Evolutionary conservation across 108 stramenopile genomes (phyloP), one percentile per base, ranked within the genome.

Genomic region (Heterococcus sp.): DNA sequence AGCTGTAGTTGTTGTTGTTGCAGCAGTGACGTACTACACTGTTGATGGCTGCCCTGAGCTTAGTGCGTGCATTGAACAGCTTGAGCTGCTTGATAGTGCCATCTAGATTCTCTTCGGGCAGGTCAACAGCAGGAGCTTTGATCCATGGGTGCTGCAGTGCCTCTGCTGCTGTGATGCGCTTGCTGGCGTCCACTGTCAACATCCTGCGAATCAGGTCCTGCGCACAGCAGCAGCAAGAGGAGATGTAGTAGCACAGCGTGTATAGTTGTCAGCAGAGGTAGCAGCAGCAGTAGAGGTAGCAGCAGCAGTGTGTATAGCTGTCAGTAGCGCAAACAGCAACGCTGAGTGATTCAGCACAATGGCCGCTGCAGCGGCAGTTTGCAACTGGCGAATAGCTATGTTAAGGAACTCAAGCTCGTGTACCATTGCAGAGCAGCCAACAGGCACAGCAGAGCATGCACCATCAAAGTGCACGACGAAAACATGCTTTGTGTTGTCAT

Each of bases 101-200:
- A 31, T 66, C 77, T 37, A 78, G 39, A 36, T 39, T 31, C 30
- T 71, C 72, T 71, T 75, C 29, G 1, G 21, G 33, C 28, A 78
- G 58, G 35, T 63, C 58, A 2, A 71, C 77, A 37, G 66, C 77
- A 28, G 32, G 64, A 30, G 37, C 37, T 3, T 28, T 69, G 14
- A 78, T 71, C 77, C 77, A 78, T 28, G 77, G n/a, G 46, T 78
- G 77, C 28, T 35, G 26, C 2, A 70, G 65, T 2, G 77, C 77
- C 38, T 69, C 37, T 2, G 8, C 77, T n/a, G 69, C 77, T 0
- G 88, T 89, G 66, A 88, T 68, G 26, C 89, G 87, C 36, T 32
- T 26, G 31, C 33, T 69, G 0, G 78, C 83, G 81, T 90, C 83
- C 31, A 90, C 88, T 35, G 34, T 34, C 39, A 90, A 78, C 77